These are phyloP conservation scores for Capsella bursapastoris DNA, from an alignment of 345 rosid species.

Conservation along the genomic window DNA sequence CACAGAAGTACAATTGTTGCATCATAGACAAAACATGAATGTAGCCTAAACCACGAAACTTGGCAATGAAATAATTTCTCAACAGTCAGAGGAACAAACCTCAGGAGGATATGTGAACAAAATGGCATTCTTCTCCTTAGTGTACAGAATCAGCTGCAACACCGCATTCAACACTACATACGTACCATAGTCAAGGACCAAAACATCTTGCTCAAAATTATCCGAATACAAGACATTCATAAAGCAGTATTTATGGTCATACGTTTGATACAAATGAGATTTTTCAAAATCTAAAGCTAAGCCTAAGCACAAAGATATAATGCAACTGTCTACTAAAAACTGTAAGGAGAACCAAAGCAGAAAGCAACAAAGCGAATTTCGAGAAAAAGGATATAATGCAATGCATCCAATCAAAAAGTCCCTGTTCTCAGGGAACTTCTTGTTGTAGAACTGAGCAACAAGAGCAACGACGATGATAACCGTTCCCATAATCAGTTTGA, in stretches of 20 bases:
- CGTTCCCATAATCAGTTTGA: constrained; percentile 68
- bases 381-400: constrained; percentile 76
- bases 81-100: constrained; percentile 50
- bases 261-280: neutral
- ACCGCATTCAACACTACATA: constrained; percentile 82
- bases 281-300: constrained; percentile 6
- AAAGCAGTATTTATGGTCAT: neutral
- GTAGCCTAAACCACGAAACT: neutral
- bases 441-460: constrained; percentile 96
- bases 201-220: constrained; percentile 18
- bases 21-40: neutral
- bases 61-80: neutral
- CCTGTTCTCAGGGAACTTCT: constrained; percentile 93
- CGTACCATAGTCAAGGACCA: constrained; percentile 78
- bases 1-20: constrained; percentile 1
- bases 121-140: constrained; percentile 92
- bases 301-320: constrained; percentile 1
- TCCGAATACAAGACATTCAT: neutral
- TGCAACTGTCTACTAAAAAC: neutral
- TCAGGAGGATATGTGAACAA: constrained; percentile 89
- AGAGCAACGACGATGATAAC: constrained; percentile 79
- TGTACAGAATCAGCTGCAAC: constrained; percentile 81
- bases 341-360: constrained; percentile 16
- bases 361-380: constrained; percentile 3
- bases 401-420: constrained; percentile 89